Evolutionary conservation across 306 rosid genomes (phyloP).

Genomic region (Cucurbita pepo): DNA sequence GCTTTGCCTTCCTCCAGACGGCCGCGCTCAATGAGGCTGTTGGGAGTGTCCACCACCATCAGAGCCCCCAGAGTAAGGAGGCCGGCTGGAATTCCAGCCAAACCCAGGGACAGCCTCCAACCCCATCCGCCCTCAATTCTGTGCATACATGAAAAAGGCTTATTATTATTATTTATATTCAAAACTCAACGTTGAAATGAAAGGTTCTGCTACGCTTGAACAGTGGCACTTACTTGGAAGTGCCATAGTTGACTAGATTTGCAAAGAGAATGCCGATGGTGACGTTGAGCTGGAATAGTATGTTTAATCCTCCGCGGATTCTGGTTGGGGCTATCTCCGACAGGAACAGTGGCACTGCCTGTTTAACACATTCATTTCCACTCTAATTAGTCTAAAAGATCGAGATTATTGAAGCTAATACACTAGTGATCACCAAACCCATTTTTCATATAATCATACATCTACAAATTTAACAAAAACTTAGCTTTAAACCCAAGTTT

Average conservation of each 20-base stretch:
- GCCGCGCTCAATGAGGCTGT: constrained; percentile 44
- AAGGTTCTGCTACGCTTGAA: not conserved
- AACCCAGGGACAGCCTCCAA: constrained; percentile 51
- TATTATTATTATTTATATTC: not conserved
- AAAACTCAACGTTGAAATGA: not conserved
- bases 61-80: constrained; percentile 27
- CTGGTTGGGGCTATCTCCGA: constrained; percentile 91
- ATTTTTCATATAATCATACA: not conserved
- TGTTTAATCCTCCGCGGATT: constrained; percentile 83
- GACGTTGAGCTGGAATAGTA: constrained; percentile 61
- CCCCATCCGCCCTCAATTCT: constrained; percentile 46
- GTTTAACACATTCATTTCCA: constrained; percentile 1
- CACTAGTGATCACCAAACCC: too few species aligned
- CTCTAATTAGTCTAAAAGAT: not conserved
- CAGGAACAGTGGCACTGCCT: constrained; percentile 89
- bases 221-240: constrained; percentile 36
- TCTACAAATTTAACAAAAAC: not conserved
- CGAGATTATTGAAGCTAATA: not conserved
- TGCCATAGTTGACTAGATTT: constrained; percentile 55
- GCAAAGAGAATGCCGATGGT: constrained; percentile 89
- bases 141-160: not conserved
- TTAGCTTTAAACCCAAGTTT: not conserved
- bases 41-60: constrained; percentile 33
- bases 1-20: constrained; percentile 23
- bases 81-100: constrained; percentile 35